Evolutionary conservation across 805 yeast genomes (phyloP).

Genomic region (Candida patagonica): DNA sequence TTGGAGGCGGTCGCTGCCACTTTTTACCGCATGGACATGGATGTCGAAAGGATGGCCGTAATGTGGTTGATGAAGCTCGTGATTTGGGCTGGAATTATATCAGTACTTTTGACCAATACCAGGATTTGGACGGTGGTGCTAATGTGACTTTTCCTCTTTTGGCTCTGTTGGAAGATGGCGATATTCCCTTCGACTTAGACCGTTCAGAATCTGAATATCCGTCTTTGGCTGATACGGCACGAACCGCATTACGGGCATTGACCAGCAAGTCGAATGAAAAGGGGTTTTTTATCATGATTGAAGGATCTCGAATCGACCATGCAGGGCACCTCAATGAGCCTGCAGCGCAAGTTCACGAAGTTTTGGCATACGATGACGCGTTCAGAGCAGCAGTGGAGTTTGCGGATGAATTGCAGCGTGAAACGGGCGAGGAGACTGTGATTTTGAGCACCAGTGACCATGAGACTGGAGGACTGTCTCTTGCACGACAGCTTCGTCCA

Average conservation of each 20-base stretch:
- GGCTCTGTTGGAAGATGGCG: constrained; percentile 63
- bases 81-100: constrained; percentile 56
- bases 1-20: constrained; percentile 89
- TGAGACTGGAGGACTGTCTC: constrained; percentile 92
- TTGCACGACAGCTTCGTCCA: constrained; percentile 64
- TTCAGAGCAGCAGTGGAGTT: constrained; percentile 65
- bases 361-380: constrained; percentile 77
- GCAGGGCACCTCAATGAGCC: constrained; percentile 94
- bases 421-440: constrained; percentile 58
- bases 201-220: constrained; percentile 56
- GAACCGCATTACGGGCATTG: constrained; percentile 63
- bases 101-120: constrained; percentile 51
- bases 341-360: constrained; percentile 88
- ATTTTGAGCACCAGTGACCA: constrained; percentile 84
- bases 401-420: constrained; percentile 39
- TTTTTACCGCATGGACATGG: constrained; percentile 47
- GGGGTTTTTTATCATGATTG: constrained; percentile 81
- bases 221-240: constrained; percentile 68
- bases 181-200: constrained; percentile 81
- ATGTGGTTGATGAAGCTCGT: constrained; percentile 58
- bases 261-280: constrained; percentile 59
- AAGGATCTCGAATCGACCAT: constrained; percentile 91
- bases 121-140: constrained; percentile 43
- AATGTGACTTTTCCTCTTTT: constrained; percentile 69
- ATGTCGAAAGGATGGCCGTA: constrained; percentile 60